Percentiles rank a stretch among this genome's conserved stretches.
Conservation (phyloP, 371 early-diverging fungal genomes). For the Zopfochytrium polystomum region DNA sequence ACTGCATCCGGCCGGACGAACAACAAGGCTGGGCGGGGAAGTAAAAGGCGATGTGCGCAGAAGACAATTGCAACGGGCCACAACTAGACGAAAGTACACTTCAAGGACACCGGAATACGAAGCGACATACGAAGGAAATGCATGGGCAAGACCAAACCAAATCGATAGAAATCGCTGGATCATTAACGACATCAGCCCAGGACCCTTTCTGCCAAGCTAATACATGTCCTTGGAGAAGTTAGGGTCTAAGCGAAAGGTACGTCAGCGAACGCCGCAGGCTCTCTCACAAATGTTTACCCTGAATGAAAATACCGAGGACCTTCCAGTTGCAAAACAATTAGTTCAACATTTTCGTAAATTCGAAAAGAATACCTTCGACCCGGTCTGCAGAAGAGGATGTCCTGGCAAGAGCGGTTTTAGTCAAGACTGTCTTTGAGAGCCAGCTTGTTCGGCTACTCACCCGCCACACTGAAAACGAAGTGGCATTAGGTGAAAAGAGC, state of each 20-base stretch:
- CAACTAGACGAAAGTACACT: too few species aligned
- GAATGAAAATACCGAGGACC: slow-evolving; percentile 85
- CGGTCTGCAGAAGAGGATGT: slow-evolving; percentile 95
- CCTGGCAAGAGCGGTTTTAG: slow-evolving; percentile 42
- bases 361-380: slow-evolving; percentile 69
- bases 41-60: too few species aligned
- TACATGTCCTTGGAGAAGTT: slow-evolving; percentile 29
- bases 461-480: slow-evolving; percentile 9
- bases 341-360: background rate
- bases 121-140: too few species aligned
- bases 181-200: too few species aligned
- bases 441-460: background rate
- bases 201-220: background rate
- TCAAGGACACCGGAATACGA: too few species aligned
- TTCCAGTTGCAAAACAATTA: background rate
- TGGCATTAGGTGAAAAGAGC: background rate
- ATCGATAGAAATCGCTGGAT: too few species aligned
- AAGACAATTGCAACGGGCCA: too few species aligned
- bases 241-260: slow-evolving; percentile 23
- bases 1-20: too few species aligned
- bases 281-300: slow-evolving; percentile 53
- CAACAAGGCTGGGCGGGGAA: too few species aligned
- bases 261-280: background rate
- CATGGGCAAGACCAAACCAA: too few species aligned
- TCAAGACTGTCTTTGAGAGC: background rate